These are phyloP conservation scores for Silene noctiflora DNA, from an alignment of 179 eudicot species.

Conservation along the genomic window DNA sequence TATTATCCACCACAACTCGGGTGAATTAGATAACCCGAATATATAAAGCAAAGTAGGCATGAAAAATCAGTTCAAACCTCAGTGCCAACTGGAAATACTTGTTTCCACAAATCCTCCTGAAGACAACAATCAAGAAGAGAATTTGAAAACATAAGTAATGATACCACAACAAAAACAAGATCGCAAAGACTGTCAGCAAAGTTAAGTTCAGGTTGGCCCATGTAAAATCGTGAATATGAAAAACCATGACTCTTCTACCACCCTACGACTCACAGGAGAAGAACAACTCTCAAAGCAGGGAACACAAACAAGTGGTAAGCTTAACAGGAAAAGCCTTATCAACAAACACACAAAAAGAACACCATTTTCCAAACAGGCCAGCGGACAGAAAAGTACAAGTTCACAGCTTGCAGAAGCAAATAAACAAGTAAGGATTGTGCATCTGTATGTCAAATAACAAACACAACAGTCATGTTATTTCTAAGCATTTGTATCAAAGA, in stretches of 20 bases:
- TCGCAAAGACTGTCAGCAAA: background rate
- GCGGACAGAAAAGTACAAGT: background rate
- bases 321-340: background rate
- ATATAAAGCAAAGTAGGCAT: background rate
- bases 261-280: background rate
- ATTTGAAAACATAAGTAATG: background rate
- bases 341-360: background rate
- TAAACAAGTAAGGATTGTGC: background rate
- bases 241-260: background rate
- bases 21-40: background rate
- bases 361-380: background rate
- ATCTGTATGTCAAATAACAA: no score
- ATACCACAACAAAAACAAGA: background rate
- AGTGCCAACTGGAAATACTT: conserved; percentile 92
- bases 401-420: background rate
- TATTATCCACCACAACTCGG: background rate
- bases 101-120: conserved; percentile 95
- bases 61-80: conserved; percentile 52
- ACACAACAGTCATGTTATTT: no score
- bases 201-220: background rate
- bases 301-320: background rate
- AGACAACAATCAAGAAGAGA: conserved; percentile 5
- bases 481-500: background rate
- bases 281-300: background rate
- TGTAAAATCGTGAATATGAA: background rate